phyloP scores from a whole-genome alignment of 768 basidiomycete species.

The Phallus indusiatus region DNA sequence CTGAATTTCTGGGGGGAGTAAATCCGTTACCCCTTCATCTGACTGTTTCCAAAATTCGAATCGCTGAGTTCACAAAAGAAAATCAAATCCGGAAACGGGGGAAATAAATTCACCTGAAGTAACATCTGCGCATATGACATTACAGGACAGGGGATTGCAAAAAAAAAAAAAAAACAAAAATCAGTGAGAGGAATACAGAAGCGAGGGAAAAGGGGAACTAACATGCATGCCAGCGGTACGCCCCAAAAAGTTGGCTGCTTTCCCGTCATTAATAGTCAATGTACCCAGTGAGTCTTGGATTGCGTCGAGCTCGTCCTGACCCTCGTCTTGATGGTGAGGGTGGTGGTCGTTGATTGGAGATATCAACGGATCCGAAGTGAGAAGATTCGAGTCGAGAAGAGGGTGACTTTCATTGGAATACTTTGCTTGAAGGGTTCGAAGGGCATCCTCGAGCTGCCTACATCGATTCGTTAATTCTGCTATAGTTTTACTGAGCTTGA shows the following conservation, averaged over 20 bases:
- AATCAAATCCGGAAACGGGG: background rate
- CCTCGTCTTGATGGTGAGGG: background rate
- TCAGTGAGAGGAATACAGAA: background rate
- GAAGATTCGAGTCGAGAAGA: conserved; percentile 59
- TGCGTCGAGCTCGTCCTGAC: conserved; percentile 1
- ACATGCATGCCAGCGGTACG: conserved; percentile 36
- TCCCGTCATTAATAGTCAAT: conserved; percentile 43
- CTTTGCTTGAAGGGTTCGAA: conserved; percentile 50
- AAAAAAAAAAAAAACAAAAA: background rate
- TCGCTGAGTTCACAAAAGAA: background rate
- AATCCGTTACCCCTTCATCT: conserved; percentile 6
- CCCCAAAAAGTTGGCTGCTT: conserved; percentile 50
- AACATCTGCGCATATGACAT: background rate
- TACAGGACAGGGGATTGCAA: background rate
- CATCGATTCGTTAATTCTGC: conserved; percentile 62
- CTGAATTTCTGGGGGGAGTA: conserved; percentile 3
- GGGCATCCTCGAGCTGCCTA: conserved; percentile 65
- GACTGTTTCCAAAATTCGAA: conserved; percentile 1
- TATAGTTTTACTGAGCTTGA: conserved; percentile 74
- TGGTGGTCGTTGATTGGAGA: background rate
- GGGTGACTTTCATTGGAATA: conserved; percentile 54
- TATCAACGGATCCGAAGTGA: conserved; percentile 17
- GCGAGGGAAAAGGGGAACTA: background rate
- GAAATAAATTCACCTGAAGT: conserved; percentile 4
- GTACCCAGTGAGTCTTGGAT: conserved; percentile 33